Evolutionary conservation across 2,329 filamentous ascomycete species (phyloP), one percentile per base, ranked within the genome.

Genomic region (Penicillium sumatraense): DNA sequence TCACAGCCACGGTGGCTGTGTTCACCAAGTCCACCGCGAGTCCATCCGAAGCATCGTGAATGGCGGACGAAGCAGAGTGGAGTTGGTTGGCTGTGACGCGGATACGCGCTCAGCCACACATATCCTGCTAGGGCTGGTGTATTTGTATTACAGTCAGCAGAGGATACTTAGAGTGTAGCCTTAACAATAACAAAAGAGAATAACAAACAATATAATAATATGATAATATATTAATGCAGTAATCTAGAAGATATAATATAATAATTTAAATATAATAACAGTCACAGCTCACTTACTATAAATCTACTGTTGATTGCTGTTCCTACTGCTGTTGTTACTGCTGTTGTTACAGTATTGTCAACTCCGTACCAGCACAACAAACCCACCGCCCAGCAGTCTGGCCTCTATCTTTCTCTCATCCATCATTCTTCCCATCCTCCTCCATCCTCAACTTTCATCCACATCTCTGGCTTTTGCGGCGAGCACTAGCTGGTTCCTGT

Each of bases 391-490:
- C 63, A 50, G 50, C 29, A 58, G 64, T 64, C 60, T 63, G 57
- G 60, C 61, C 63, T 61, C 61, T 60, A 58, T 64, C 56, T 65
- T 59, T 54, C 58, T 63, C 59, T 57, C 58, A 60, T 54, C 66
- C 60, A 64, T 60, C 62, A 65, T 63, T 67, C 58, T 60, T 56
- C 56, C 51, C 57, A 63, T 62, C 58, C 58, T 57, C 51, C 55
- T 53, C 56, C 62, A 53, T 55, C 53, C 53, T 57, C 53, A 47
- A 33, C 46, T 58, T 60, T 47, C 59, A 57, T 59, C 58, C 57
- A 54, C n/a, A n/a, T 54, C 59, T 63, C 62, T 58, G 46, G 50
- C 58, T 66, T 54, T 57, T 62, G 63, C 60, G 54, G 55, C 59
- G 54, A 45, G 67, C 62, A 55, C 42, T 55, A 62, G 60, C 60